Percentiles rank a stretch among this genome's conserved stretches.
Evolutionary conservation across 352 stramenopile species (phyloP).

Genomic region (Globisporangium emineosum): DNA sequence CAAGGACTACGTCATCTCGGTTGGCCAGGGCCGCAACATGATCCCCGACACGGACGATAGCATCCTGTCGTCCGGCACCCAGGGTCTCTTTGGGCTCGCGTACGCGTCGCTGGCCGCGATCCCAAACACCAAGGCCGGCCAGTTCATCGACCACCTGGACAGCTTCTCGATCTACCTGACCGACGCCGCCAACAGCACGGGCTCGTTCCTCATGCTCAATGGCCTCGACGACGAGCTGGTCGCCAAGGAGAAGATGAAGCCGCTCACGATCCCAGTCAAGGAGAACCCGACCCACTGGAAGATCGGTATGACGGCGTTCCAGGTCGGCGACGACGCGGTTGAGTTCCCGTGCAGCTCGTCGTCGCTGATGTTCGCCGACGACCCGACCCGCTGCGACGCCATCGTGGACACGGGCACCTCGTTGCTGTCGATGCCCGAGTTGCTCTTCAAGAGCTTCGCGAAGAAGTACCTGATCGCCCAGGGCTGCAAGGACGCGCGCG

Average conservation of each 20-base stretch:
- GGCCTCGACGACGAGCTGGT: constrained; percentile 56
- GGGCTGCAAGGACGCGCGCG: constrained; percentile 26
- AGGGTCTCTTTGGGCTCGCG: constrained; percentile 66
- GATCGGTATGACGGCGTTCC: constrained; percentile 57
- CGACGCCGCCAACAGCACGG: constrained; percentile 30
- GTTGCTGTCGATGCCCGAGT: constrained; percentile 46
- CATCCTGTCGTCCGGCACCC: constrained; percentile 36
- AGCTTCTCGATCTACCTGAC: constrained; percentile 73
- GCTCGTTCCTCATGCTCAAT: constrained; percentile 70
- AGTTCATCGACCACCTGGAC: constrained; percentile 54
- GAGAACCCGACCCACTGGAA: constrained; percentile 56
- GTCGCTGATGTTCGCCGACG: constrained; percentile 1
- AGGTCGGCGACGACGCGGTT: constrained; percentile 34
- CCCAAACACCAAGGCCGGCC: constrained; percentile 28
- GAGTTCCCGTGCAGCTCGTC: constrained; percentile 39
- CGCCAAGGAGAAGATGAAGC: constrained; percentile 32
- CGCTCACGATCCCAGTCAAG: constrained; percentile 37
- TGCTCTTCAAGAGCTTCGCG: constrained; percentile 23
- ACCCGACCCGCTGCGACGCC: constrained; percentile 25
- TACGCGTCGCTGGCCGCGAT: constrained; percentile 51
- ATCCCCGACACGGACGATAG: constrained; percentile 28
- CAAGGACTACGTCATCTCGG: constrained; percentile 46
- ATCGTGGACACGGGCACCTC: constrained; percentile 68
- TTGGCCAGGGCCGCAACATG: constrained; percentile 50
- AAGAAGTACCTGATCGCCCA: constrained; percentile 34